Evolutionary conservation across 306 rosid species (phyloP), one percentile per base, ranked within the genome.

Genomic region (Gleditsia sinensis): DNA sequence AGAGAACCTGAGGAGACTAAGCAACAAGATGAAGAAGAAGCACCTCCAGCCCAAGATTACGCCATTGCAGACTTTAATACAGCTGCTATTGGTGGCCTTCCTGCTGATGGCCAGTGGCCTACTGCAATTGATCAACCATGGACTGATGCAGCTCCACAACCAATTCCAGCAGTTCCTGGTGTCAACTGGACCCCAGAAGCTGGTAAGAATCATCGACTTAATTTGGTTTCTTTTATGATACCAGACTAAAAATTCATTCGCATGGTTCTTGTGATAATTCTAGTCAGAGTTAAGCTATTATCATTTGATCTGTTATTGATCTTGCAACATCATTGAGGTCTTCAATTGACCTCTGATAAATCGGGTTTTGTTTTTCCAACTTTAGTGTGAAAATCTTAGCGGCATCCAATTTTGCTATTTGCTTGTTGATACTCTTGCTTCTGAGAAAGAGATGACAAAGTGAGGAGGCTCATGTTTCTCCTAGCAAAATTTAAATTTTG

Each of bases 1-100:
- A 81, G 93, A 88, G 51, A 46, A 46, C 51, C 51, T 3, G 51
- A 46, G 19, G 51, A 46, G 51, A 21, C 51, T 5, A 46, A 88
- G 80, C 55, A 72, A 61, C 76, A 68, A 59, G 92, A 88, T 61
- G 90, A 88, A n/a, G 92, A 88, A 9, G 88, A 88, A 39, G 81
- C 82, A 0, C 75, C 46, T 55, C 73, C 78, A 3, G 48, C 67
- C 20, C 71, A 77, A 10, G 92, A 83, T 32, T 83, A 83, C 49
- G 90, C 82, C 36, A 61, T 81, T 37, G 28, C 85, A 0, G 89
- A 83, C 19, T 85, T 25, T 8, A 32, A 25, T 23, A 56, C 88
- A 51, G 71, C 75, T 59, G 75, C 68, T 36, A 33, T 77, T 13
- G 64, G 39, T 39, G 51, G 20, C 33, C 5, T 39, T 23, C 34